These are phyloP conservation scores for Serpula lacrymans DNA, from an alignment of 768 basidiomycete genomes.

Conservation along the genomic window DNA sequence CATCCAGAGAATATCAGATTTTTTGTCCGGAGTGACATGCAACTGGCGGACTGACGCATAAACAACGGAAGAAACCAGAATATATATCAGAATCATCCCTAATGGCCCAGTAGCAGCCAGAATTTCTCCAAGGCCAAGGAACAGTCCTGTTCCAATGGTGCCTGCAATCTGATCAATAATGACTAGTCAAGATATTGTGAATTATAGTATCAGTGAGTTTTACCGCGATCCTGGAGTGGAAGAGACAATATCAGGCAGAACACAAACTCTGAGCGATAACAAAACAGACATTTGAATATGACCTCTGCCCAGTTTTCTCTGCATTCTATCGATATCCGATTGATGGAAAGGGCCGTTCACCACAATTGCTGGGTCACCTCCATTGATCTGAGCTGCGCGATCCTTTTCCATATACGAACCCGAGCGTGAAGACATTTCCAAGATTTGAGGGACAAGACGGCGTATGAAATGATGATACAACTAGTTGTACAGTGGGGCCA, in stretches of 20 bases:
- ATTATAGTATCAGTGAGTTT: slow-evolving; percentile 7
- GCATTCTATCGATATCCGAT: slow-evolving; percentile 14
- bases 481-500: no score
- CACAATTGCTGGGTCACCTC: no score
- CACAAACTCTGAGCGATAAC: no score
- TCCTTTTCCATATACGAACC: no score
- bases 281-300: slow-evolving; percentile 21
- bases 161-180: slow-evolving; percentile 26
- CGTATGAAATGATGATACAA: no score
- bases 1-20: no score
- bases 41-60: slow-evolving; percentile 27
- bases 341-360: no score
- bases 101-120: slow-evolving; percentile 23
- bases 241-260: background rate
- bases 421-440: no score
- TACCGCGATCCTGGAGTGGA: slow-evolving; percentile 19
- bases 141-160: slow-evolving; percentile 28
- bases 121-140: slow-evolving; percentile 27
- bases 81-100: slow-evolving; percentile 25
- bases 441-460: no score
- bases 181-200: no score
- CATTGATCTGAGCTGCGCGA: no score
- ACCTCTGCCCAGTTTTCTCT: slow-evolving; percentile 15
- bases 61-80: slow-evolving; percentile 23
- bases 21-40: no score